Base-by-base conservation (phyloP, 352 stramenopile species). In the Sclerospora graminicola region DNA sequence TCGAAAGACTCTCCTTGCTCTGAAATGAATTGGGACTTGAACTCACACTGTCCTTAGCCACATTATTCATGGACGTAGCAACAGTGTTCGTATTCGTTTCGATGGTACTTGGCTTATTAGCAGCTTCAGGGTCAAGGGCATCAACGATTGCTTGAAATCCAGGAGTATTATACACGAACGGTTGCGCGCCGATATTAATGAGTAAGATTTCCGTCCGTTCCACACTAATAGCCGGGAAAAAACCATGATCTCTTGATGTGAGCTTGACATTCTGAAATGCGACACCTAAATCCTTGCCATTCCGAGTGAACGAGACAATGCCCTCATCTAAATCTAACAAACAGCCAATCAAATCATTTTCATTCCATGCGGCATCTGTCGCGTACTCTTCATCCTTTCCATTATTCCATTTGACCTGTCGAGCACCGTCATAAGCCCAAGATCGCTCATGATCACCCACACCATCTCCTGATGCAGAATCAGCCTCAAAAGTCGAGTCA, bases 371-470 rank as follows among this genome's bases (percentile, higher is more conserved):
- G 23, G 45, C 57, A 33, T 41, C 41, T 11, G 45, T 37, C 3
- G 71, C 81, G 38, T 86, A 93, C 5, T 51, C 57, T 6, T 72
- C 45, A n/a, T 88, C 76, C 16, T 70, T 64, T 2, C 81, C 74
- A 16, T 46, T 57, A 8, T 77, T 94, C 86, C 85, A 97, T 41
- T 86, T 88, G 11, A 92, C 57, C 36, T 90, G 69, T 0, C 89
- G 76, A 40, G 60, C 69, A 8, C 89, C 89, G 41, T 97, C 89
- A 47, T 91, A 96, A 28, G 82, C 67, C 88, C 88, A 97, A 27
- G 88, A 97, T 0, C 71, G 68, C 11, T 59, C 66, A 45, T 95
- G 78, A 56, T 97, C 89, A 24, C 89, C 89, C 3, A 96, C 86
- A 9, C 89, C 89, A 48, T 97, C 78, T 35, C 87, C 89, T 1